Evolutionary conservation across 2,329 filamentous ascomycete species (phyloP).

Genomic region (Cladosporium sp.): DNA sequence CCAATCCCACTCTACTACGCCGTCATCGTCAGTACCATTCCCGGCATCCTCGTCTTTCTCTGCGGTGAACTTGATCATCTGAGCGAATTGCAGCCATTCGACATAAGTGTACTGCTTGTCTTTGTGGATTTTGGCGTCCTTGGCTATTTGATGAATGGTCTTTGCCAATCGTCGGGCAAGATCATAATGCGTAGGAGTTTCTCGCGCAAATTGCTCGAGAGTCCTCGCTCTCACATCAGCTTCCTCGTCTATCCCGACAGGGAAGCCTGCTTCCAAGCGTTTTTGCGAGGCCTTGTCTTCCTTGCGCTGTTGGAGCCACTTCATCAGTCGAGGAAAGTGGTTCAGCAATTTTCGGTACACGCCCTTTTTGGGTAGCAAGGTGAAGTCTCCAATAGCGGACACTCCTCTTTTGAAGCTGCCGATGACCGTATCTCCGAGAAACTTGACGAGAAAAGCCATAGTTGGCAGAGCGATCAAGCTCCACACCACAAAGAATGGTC

Average conservation of each 20-base stretch:
- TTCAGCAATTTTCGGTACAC: conserved; percentile 51
- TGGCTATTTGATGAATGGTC: conserved; percentile 64
- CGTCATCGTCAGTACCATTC: conserved; percentile 44
- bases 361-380: conserved; percentile 59
- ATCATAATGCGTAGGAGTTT: conserved; percentile 52
- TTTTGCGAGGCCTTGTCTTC: conserved; percentile 24
- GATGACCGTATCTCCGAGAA: conserved; percentile 80
- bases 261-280: conserved; percentile 47
- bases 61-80: conserved; percentile 60
- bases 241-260: conserved; percentile 33
- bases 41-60: conserved; percentile 15
- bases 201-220: conserved; percentile 43
- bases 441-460: conserved; percentile 80
- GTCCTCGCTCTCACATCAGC: conserved; percentile 21
- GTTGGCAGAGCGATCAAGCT: conserved; percentile 78
- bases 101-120: conserved; percentile 70
- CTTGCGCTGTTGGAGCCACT: conserved; percentile 35
- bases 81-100: conserved; percentile 82
- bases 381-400: conserved; percentile 59
- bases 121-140: conserved; percentile 56
- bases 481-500: conserved; percentile 93
- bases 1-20: conserved; percentile 67
- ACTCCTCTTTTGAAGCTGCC: conserved; percentile 60
- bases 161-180: conserved; percentile 61
- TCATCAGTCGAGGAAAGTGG: conserved; percentile 42